Evolutionary conservation across 305 asterid genomes (phyloP).

Genomic region (Solanum hybrid): DNA sequence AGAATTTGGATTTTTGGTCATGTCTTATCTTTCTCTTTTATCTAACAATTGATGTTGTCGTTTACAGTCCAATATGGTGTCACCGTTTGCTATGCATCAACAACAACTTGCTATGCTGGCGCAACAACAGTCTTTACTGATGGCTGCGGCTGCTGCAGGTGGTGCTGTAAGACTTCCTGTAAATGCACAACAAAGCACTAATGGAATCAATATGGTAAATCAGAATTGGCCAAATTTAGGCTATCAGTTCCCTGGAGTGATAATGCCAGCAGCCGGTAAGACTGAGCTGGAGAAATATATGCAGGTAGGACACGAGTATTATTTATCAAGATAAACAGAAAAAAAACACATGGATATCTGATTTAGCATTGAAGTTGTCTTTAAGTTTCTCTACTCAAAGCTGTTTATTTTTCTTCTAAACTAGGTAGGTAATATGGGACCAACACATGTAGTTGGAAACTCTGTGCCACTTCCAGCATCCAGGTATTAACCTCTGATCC

Average conservation of each 20-base stretch:
- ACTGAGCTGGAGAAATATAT: conserved; percentile 45
- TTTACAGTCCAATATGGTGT: conserved; percentile 70
- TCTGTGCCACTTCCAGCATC: conserved; percentile 43
- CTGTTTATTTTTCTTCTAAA: conserved; percentile 18
- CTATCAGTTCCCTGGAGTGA: conserved; percentile 63
- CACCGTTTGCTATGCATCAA: conserved; percentile 82
- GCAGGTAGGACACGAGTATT: conserved; percentile 51
- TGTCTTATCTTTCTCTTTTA: neutral
- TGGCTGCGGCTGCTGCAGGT: conserved; percentile 93
- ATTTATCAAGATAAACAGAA: neutral
- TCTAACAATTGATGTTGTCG: neutral
- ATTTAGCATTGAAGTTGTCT: conserved; percentile 1
- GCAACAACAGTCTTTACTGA: conserved; percentile 78
- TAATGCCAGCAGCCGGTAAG: conserved; percentile 53
- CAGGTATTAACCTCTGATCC: conserved; percentile 34
- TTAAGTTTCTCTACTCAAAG: conserved; percentile 9
- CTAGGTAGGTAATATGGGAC: conserved; percentile 65
- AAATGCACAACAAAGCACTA: conserved; percentile 39
- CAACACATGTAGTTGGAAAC: conserved; percentile 45
- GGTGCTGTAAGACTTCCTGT: conserved; percentile 41
- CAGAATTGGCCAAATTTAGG: conserved; percentile 72
- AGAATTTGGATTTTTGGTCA: neutral
- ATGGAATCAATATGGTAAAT: conserved; percentile 35
- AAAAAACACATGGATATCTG: neutral
- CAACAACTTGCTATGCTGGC: conserved; percentile 95